A percentile compares a stretch with the other conserved stretches of the same genome.
Evolutionary conservation across 768 basidiomycete species (phyloP).

Genomic region (Lentinula sp.): DNA sequence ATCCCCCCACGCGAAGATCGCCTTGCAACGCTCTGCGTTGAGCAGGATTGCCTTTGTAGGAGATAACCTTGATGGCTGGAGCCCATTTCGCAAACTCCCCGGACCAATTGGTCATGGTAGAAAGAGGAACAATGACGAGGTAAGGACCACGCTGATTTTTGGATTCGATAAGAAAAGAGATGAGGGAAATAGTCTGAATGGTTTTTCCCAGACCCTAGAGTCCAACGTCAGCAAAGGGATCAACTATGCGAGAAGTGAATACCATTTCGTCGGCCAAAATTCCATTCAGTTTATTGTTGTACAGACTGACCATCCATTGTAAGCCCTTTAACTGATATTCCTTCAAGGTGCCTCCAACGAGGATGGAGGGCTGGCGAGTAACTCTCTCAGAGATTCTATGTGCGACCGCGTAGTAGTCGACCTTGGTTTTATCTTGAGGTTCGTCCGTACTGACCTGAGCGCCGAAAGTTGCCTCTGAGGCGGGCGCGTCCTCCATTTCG

Average conservation of each 20-base stretch:
- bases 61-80: slow-evolving; percentile 67
- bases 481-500: slow-evolving; percentile 65
- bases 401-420: slow-evolving; percentile 96
- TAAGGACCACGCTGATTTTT: slow-evolving; percentile 93
- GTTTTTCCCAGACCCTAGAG: slow-evolving; percentile 89
- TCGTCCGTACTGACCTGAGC: slow-evolving; percentile 69
- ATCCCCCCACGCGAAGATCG: slow-evolving; percentile 73
- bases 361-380: slow-evolving; percentile 61
- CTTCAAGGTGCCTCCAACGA: slow-evolving; percentile 86
- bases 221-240: slow-evolving; percentile 8
- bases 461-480: slow-evolving; percentile 88
- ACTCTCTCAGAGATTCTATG: slow-evolving; percentile 89
- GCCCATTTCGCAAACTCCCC: slow-evolving; percentile 99
- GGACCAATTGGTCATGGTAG: slow-evolving; percentile 96
- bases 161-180: slow-evolving; percentile 87
- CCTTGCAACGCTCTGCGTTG: slow-evolving; percentile 75
- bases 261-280: slow-evolving; percentile 96
- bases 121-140: slow-evolving; percentile 91
- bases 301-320: slow-evolving; percentile 98
- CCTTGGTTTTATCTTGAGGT: slow-evolving; percentile 53
- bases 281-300: slow-evolving; percentile 93
- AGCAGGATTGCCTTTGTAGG: slow-evolving; percentile 89
- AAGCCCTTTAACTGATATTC: slow-evolving; percentile 93
- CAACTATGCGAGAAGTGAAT: slow-evolving; percentile 13
- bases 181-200: slow-evolving; percentile 91